Evolutionary conservation across 768 basidiomycete species (phyloP).

Genomic region (Inosperma sp.): DNA sequence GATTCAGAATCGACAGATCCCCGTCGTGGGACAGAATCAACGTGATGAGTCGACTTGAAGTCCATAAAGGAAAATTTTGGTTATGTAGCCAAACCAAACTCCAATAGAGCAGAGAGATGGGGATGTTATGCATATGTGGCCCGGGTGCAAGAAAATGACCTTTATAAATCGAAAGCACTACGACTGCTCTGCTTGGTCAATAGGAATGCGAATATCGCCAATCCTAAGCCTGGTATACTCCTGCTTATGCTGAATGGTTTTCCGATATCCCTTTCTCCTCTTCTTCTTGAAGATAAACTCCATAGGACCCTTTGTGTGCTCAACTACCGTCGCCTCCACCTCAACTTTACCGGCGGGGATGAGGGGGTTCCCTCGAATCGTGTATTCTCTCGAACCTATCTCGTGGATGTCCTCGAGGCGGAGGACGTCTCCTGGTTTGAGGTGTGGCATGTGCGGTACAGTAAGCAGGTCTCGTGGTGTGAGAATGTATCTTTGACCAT

Average conservation of each 20-base stretch:
- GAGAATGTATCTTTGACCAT: constrained; percentile 83
- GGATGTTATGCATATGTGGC: constrained; percentile 18
- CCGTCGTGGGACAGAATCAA: too few relatives aligned
- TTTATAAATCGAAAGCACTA: too few relatives aligned
- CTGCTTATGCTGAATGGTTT: constrained; percentile 90
- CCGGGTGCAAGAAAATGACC: too few relatives aligned
- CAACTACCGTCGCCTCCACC: constrained; percentile 88
- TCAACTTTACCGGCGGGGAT: constrained; percentile 63
- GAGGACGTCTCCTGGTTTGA: constrained; percentile 81
- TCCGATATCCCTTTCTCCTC: constrained; percentile 95
- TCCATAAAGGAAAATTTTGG: too few relatives aligned
- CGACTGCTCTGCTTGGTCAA: constrained; percentile 16
- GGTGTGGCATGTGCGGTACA: constrained; percentile 83
- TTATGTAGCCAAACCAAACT: too few relatives aligned
- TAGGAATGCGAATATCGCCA: constrained; percentile 62
- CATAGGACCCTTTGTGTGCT: constrained; percentile 95
- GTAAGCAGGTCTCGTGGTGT: constrained; percentile 91
- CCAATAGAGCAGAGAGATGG: constrained; percentile 14
- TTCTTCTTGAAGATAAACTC: constrained; percentile 95
- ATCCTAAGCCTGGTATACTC: constrained; percentile 93
- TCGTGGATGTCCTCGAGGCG: constrained; percentile 85
- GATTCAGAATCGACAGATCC: too few relatives aligned
- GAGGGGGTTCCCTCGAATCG: constrained; percentile 72
- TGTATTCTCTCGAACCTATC: constrained; percentile 93
- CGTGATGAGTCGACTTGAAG: too few relatives aligned